Percentiles rank a stretch among this genome's conserved stretches.
Conservation (phyloP, 306 rosid species). For the Argentina anserina region DNA sequence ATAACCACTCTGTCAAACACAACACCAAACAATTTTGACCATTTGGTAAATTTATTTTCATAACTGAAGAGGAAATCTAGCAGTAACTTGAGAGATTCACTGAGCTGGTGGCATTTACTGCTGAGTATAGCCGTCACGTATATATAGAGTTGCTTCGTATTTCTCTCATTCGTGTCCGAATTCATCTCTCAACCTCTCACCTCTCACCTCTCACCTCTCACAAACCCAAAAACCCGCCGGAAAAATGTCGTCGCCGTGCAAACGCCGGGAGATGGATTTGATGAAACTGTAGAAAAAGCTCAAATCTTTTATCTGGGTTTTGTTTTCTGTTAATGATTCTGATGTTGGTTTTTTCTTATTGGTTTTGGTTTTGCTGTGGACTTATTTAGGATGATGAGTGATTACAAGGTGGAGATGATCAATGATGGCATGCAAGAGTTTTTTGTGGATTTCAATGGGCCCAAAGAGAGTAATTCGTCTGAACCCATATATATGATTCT, state of each 20-base stretch:
- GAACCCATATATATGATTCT: conserved; percentile 21
- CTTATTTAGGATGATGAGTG: conserved; percentile 79
- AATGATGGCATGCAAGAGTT: conserved; percentile 76
- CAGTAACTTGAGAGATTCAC: background rate
- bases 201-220: conserved; percentile 21
- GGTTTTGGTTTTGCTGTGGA: conserved; percentile 27
- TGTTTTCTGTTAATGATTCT: background rate
- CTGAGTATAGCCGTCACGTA: background rate
- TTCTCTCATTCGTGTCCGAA: conserved; percentile 5
- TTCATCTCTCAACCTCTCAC: no score
- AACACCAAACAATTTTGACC: background rate
- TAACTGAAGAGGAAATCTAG: background rate
- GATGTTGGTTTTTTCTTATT: background rate
- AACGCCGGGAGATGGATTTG: conserved; percentile 88
- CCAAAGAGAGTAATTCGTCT: conserved; percentile 61
- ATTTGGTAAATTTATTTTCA: background rate
- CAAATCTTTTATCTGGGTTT: background rate
- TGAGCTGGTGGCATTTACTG: background rate
- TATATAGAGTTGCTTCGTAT: conserved; percentile 10
- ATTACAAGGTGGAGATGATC: conserved; percentile 78
- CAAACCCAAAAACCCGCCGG: background rate
- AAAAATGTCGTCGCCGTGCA: conserved; percentile 82
- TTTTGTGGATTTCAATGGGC: conserved; percentile 74
- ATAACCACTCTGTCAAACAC: background rate
- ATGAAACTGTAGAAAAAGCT: conserved; percentile 61